Conservation (phyloP, 73 alveolate genomes). For the Tetrahymena malaccensis region DNA sequence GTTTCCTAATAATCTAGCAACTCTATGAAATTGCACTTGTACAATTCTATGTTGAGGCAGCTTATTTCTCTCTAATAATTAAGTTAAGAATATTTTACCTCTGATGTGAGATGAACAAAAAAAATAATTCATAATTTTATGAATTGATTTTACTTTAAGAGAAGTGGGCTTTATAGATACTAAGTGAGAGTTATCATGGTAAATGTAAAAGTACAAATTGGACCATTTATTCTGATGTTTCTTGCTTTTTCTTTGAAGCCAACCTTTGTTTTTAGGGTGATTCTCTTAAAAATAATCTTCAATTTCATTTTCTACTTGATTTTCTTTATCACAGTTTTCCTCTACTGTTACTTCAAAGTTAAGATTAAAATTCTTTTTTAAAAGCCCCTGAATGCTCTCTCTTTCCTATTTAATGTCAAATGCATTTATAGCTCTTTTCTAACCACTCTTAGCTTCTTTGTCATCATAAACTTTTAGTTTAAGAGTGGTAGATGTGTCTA, state of each 20-base stretch:
- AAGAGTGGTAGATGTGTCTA: background rate
- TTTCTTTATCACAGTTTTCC: background rate
- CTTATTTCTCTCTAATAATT: background rate
- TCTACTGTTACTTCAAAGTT: background rate
- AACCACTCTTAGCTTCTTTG: background rate
- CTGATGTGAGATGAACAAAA: background rate
- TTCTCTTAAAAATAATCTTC: background rate
- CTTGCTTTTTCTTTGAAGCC: background rate
- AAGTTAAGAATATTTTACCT: background rate
- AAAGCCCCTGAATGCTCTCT: background rate
- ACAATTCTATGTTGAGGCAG: background rate
- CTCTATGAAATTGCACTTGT: background rate
- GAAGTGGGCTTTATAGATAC: background rate
- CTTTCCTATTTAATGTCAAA: background rate
- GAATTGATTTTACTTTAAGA: background rate
- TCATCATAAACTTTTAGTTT: background rate
- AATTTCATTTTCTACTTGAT: background rate
- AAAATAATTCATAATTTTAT: too few relatives aligned
- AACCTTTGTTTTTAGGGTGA: background rate
- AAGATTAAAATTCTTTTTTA: background rate
- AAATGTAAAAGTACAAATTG: background rate
- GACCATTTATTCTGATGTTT: background rate
- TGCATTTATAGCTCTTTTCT: background rate
- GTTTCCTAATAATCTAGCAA: background rate
- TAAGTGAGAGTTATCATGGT: background rate